Evolutionary conservation across 352 stramenopile species (phyloP).

Genomic region (Elongisporangium prolatum): DNA sequence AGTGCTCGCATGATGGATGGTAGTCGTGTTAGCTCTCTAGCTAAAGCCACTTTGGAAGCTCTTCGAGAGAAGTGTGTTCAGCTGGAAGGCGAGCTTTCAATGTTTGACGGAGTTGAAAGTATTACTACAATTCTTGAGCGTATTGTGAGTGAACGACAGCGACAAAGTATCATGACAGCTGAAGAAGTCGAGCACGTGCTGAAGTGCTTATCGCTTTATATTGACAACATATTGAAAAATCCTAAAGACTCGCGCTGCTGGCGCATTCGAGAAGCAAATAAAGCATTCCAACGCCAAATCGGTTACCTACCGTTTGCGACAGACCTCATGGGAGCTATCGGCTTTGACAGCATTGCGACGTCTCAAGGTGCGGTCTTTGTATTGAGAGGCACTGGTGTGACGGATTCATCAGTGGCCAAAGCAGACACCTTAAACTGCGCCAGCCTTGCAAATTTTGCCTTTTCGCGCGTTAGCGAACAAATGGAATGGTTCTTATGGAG

Average conservation of each 20-base stretch:
- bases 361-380: constrained; percentile 42
- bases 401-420: neutral
- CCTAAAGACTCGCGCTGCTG: constrained; percentile 64
- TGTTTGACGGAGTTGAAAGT: constrained; percentile 65
- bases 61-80: constrained; percentile 47
- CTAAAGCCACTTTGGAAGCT: constrained; percentile 31
- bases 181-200: constrained; percentile 43
- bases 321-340: constrained; percentile 63
- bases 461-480: constrained; percentile 51
- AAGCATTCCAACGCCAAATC: constrained; percentile 53
- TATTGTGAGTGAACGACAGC: constrained; percentile 22
- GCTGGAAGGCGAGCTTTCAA: constrained; percentile 45
- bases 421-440: constrained; percentile 7
- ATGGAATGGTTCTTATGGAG: constrained; percentile 80
- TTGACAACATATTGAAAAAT: constrained; percentile 66
- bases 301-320: constrained; percentile 38
- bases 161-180: constrained; percentile 22
- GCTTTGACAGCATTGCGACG: constrained; percentile 38
- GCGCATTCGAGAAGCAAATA: constrained; percentile 59
- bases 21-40: constrained; percentile 35
- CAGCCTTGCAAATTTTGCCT: constrained; percentile 54
- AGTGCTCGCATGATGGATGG: constrained; percentile 33
- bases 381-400: constrained; percentile 37
- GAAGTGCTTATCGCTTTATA: constrained; percentile 27
- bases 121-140: constrained; percentile 50